phyloP scores from a whole-genome alignment of 352 stramenopile species.

The Phytophthora pseudosyringae region DNA sequence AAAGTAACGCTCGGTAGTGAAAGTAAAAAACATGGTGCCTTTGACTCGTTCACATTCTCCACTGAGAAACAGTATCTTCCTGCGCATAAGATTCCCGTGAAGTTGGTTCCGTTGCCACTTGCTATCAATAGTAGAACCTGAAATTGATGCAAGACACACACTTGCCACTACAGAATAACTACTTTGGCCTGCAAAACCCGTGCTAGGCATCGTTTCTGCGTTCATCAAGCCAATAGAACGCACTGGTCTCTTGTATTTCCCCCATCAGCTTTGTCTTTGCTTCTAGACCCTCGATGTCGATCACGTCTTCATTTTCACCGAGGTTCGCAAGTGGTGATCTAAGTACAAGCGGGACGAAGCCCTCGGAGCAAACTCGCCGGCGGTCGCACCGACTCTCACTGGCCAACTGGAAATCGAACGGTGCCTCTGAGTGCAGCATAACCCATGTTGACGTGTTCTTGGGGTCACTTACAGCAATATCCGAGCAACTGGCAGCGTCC shows the following conservation, averaged over 20 bases:
- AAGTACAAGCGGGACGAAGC: not conserved
- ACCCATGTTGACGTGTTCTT: constrained; percentile 91
- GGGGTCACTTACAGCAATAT: constrained; percentile 94
- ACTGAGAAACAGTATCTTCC: too few relatives aligned
- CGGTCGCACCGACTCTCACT: constrained; percentile 16
- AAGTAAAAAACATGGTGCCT: too few relatives aligned
- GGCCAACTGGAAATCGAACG: constrained; percentile 5
- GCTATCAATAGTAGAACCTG: constrained; percentile 2
- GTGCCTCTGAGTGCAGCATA: constrained; percentile 19
- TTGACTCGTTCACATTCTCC: too few relatives aligned
- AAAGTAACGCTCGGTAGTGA: too few relatives aligned
- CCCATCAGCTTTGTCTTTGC: not conserved
- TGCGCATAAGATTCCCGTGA: not conserved
- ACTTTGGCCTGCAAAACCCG: not conserved
- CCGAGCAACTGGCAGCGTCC: constrained; percentile 91
- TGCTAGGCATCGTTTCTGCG: not conserved
- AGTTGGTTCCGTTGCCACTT: not conserved
- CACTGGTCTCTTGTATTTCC: not conserved
- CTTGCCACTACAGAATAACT: not conserved
- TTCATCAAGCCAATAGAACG: not conserved
- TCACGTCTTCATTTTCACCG: not conserved
- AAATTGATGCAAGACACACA: not conserved
- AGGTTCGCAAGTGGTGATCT: not conserved
- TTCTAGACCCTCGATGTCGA: constrained; percentile 1
- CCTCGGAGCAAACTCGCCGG: constrained; percentile 1